Conservation (phyloP, 495 filamentous ascomycete genomes). For the Talaromyces stipitatus region DNA sequence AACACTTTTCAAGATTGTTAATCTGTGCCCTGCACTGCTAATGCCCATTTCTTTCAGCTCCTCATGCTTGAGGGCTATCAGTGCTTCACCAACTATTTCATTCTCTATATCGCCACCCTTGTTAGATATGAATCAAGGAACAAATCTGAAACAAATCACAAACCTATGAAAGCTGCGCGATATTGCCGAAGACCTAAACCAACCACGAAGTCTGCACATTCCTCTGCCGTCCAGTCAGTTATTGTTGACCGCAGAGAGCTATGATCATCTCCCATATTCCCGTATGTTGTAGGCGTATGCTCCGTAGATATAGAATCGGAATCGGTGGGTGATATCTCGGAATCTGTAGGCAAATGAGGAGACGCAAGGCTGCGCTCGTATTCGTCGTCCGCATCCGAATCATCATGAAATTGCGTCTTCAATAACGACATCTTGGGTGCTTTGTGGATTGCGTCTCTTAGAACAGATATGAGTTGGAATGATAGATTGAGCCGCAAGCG, state of each 20-base stretch:
- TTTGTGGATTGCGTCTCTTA: conserved; percentile 13
- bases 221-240: conserved; percentile 79
- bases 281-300: conserved; percentile 82
- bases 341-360: conserved; percentile 64
- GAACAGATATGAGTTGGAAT: conserved; percentile 1
- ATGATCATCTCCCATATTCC: conserved; percentile 56
- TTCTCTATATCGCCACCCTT: conserved; percentile 54
- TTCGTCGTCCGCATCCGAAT: conserved; percentile 91
- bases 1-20: conserved; percentile 89
- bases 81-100: conserved; percentile 84
- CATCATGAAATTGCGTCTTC: conserved; percentile 55
- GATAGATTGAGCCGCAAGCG: background rate
- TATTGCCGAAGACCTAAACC: conserved; percentile 79
- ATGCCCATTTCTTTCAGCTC: conserved; percentile 94
- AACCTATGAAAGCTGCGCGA: conserved; percentile 71
- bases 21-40: conserved; percentile 81
- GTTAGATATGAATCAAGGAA: conserved; percentile 18
- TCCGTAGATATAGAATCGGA: conserved; percentile 75
- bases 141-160: conserved; percentile 14
- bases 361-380: conserved; percentile 79
- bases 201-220: conserved; percentile 79
- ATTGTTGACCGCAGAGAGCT: conserved; percentile 72
- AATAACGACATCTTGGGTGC: conserved; percentile 5
- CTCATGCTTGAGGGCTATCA: conserved; percentile 82
- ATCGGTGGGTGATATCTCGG: conserved; percentile 71